These are phyloP conservation scores for Choiromyces venosus DNA, from an alignment of 495 filamentous ascomycete genomes.

Conservation along the genomic window DNA sequence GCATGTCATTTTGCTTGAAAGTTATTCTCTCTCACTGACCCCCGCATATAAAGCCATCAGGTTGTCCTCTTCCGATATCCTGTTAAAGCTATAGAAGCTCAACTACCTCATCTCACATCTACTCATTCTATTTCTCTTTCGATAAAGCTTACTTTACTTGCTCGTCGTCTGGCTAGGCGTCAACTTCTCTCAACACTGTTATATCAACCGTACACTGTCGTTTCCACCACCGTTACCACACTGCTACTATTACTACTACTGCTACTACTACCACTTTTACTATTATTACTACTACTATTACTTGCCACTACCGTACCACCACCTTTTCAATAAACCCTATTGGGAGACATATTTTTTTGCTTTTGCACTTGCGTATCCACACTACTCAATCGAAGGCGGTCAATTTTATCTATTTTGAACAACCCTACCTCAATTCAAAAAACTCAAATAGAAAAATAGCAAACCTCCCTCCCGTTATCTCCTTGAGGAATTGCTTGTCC, in stretches of 20 bases:
- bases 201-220: not conserved
- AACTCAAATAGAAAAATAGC: not conserved
- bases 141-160: not conserved
- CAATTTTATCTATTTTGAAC: not conserved
- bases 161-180: not conserved
- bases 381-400: not conserved
- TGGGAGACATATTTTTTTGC: not conserved
- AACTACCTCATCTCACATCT: not conserved
- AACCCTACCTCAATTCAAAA: not conserved
- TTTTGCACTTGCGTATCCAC: not conserved
- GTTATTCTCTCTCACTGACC: not conserved
- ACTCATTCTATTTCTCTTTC: not conserved
- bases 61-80: not conserved
- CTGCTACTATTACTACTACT: not conserved
- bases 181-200: not conserved
- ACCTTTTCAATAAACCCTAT: not conserved
- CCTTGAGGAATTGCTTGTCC: no score
- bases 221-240: not conserved
- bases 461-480: constrained; percentile 8
- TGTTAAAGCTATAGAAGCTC: not conserved
- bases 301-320: not conserved
- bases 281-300: not conserved
- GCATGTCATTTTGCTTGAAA: not conserved
- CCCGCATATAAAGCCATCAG: not conserved
- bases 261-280: not conserved